Evolutionary conservation across 2,329 filamentous ascomycete genomes (phyloP).

Genomic region (Arthrobotrys iridis): DNA sequence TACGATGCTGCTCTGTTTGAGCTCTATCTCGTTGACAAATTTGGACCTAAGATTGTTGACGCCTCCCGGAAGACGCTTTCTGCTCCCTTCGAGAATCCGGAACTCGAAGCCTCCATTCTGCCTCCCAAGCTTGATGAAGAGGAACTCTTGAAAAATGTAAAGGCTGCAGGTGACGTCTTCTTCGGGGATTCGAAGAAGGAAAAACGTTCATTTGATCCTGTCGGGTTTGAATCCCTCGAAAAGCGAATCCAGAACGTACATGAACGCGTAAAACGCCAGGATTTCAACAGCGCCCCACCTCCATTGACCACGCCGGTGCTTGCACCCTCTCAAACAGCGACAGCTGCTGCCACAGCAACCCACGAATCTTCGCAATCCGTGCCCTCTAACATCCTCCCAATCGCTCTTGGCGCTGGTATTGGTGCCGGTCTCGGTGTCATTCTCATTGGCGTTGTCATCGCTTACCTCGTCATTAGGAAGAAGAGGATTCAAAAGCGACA

Average conservation of each 20-base stretch:
- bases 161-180: conserved; percentile 1
- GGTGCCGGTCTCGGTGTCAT: conserved; percentile 43
- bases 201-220: conserved; percentile 2
- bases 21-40: conserved; percentile 46
- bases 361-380: not conserved
- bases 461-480: conserved; percentile 50
- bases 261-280: conserved; percentile 28
- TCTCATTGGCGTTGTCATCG: conserved; percentile 39
- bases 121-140: conserved; percentile 30
- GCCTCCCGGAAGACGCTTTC: not conserved
- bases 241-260: not conserved
- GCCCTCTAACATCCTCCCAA: conserved; percentile 38
- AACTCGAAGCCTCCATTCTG: conserved; percentile 23
- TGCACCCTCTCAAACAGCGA: conserved; percentile 4
- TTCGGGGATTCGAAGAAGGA: not conserved
- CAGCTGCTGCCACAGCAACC: not conserved
- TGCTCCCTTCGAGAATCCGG: conserved; percentile 26
- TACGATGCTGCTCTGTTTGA: conserved; percentile 23
- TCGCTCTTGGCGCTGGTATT: conserved; percentile 46
- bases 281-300: conserved; percentile 35
- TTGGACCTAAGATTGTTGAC: conserved; percentile 38
- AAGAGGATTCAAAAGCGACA: conserved; percentile 43
- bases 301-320: conserved; percentile 32
- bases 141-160: not conserved
- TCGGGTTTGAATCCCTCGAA: not conserved